These are phyloP conservation scores for Verticillium nonalfalfae DNA, from an alignment of 2,329 filamentous ascomycete species.

Conservation along the genomic window DNA sequence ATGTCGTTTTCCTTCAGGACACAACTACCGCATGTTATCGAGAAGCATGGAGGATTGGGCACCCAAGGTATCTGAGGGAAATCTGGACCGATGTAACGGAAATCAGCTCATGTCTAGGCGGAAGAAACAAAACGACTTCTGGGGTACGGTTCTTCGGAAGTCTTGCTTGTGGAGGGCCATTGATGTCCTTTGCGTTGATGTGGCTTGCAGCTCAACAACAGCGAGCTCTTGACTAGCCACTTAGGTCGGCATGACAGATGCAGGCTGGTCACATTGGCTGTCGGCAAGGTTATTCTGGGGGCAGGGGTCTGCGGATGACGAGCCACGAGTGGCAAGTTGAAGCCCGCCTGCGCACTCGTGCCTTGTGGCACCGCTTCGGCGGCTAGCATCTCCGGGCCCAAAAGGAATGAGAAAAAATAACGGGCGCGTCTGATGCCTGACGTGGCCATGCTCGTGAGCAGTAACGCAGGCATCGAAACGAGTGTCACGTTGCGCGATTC, in stretches of 20 bases:
- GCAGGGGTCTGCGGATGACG: not conserved
- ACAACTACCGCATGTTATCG: no score
- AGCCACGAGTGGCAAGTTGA: not conserved
- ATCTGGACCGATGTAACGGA: not conserved
- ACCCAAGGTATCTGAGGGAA: not conserved
- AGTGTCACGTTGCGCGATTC: no score
- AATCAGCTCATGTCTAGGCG: not conserved
- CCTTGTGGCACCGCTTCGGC: not conserved
- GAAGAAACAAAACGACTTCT: not conserved
- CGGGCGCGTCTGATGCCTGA: not conserved
- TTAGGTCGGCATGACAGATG: not conserved
- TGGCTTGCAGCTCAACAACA: not conserved
- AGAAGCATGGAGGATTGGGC: not conserved
- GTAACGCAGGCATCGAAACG: not conserved
- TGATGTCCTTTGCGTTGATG: not conserved
- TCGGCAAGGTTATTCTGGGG: not conserved
- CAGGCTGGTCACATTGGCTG: not conserved
- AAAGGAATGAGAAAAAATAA: no score
- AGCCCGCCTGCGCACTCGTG: not conserved
- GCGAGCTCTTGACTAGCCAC: not conserved
- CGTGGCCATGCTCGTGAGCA: not conserved
- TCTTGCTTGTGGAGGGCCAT: not conserved
- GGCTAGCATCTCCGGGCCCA: not conserved
- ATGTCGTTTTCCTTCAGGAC: not conserved
- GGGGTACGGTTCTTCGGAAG: not conserved